Evolutionary conservation across 2,329 filamentous ascomycete genomes (phyloP).

Genomic region (Amesomyces nigricolor): DNA sequence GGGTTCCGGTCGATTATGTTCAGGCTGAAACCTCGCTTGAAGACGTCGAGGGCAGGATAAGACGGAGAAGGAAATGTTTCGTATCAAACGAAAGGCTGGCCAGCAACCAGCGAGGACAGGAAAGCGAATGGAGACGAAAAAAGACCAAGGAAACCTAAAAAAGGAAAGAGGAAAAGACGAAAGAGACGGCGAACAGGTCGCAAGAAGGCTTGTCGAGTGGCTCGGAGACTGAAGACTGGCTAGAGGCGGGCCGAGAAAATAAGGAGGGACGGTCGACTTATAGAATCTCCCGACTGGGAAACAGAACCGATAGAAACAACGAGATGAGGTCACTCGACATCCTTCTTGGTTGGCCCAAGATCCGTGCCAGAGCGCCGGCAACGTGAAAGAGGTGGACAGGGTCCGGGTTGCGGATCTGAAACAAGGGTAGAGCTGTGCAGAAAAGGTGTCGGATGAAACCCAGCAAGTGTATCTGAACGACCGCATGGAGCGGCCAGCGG

Average conservation of each 20-base stretch:
- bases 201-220: conserved; percentile 23
- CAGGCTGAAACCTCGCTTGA: conserved; percentile 14
- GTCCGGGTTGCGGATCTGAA: conserved; percentile 31
- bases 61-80: conserved; percentile 28
- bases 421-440: conserved; percentile 30
- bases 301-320: conserved; percentile 22
- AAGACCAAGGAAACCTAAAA: conserved; percentile 30
- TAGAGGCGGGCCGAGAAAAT: conserved; percentile 26
- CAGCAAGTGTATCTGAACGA: conserved; percentile 44
- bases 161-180: conserved; percentile 36
- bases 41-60: conserved; percentile 21
- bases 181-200: conserved; percentile 30
- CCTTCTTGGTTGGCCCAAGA: conserved; percentile 13
- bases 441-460: conserved; percentile 45
- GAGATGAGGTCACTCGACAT: conserved; percentile 12
- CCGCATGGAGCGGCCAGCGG: conserved; percentile 36
- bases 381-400: conserved; percentile 22
- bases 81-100: conserved; percentile 39
- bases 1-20: conserved; percentile 12
- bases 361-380: neutral
- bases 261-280: conserved; percentile 27
- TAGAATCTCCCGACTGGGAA: conserved; percentile 21
- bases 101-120: conserved; percentile 21
- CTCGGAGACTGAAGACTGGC: conserved; percentile 35
- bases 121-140: conserved; percentile 18